Evolutionary conservation across 495 filamentous ascomycete genomes (phyloP), one percentile per base, ranked within the genome.

Genomic region (Friedmanniomyces simplex): DNA sequence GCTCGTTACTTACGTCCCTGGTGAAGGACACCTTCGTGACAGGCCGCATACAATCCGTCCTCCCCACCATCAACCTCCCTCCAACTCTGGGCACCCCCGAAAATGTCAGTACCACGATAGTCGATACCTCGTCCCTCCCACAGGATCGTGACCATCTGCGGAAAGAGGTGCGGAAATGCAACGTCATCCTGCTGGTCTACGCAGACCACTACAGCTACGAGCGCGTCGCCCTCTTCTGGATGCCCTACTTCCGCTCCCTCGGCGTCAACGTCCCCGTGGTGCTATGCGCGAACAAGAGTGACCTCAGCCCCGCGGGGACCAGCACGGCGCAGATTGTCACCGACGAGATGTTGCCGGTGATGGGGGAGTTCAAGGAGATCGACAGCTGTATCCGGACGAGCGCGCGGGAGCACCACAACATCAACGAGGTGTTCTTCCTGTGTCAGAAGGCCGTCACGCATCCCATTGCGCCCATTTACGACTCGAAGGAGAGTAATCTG

Each of bases 201-300:
- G 89, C 90, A 51, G 94, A 97, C 67, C 90, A 96, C 67, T 98
- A 97, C 70, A 96, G 91, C 77, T 97, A 97, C 79, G 94, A 97
- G 63, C 81, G 93, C 24, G 91, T 98, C 18, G 93, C 93, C 16
- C 73, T 98, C 18, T 98, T 96, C 69, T 98, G 93, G 93, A 84
- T 95, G 74, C 93, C 93, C 25, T 88, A 95, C 71, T 97, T 98
- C 71, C 86, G 93, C 46, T 95, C 89, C 10, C 79, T 98, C 45
- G 94, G 94, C 10, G 93, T 98, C 61, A 98, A 98, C 69, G 90
- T 98, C n/a, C 67, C 93, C 0, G 93, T 98, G 2, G 88, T 97
- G 42, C 76, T 98, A 57, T 97, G 94, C 72, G 90, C 93, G 64
- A 97, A 96, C 76, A 98, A 98, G 71, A 86, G 89, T 20, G 93